phyloP scores from a whole-genome alignment of 768 basidiomycete genomes.

The Lentinula lateritia region DNA sequence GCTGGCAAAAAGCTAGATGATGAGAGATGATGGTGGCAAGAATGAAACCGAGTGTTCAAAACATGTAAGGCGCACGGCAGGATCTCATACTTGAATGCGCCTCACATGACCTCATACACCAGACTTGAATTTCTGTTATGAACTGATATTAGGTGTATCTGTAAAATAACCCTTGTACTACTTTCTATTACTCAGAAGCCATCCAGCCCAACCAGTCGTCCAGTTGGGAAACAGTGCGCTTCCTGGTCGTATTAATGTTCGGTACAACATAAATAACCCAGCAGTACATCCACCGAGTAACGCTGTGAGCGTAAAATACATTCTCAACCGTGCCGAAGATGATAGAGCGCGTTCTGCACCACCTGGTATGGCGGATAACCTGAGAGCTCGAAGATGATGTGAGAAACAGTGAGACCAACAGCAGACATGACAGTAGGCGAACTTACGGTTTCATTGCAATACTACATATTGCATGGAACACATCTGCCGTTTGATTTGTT shows the following conservation, averaged over 20 bases:
- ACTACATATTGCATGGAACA: slow-evolving; percentile 80
- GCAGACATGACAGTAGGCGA: slow-evolving; percentile 5
- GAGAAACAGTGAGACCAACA: slow-evolving; percentile 12
- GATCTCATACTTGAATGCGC: background rate
- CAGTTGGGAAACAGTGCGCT: slow-evolving; percentile 45
- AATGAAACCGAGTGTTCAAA: background rate
- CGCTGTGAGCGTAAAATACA: slow-evolving; percentile 69
- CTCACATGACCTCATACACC: slow-evolving; percentile 5
- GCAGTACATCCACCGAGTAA: slow-evolving; percentile 69
- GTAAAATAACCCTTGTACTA: slow-evolving; percentile 19
- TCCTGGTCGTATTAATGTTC: slow-evolving; percentile 63
- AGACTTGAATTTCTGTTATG: background rate
- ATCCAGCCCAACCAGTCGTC: slow-evolving; percentile 57
- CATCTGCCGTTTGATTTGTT: slow-evolving; percentile 77
- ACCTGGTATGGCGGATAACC: slow-evolving; percentile 69
- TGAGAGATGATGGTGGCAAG: background rate
- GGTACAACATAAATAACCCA: slow-evolving; percentile 64
- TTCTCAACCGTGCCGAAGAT: slow-evolving; percentile 60
- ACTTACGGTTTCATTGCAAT: slow-evolving; percentile 87
- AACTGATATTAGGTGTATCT: background rate
- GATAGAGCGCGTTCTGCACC: slow-evolving; percentile 78
- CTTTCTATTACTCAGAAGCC: slow-evolving; percentile 57
- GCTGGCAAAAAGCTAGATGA: background rate
- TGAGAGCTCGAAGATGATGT: slow-evolving; percentile 17
- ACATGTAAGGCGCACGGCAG: background rate